Percentiles rank a stretch among this genome's conserved stretches.
Conservation (phyloP, 2,329 filamentous ascomycete species). For the Fusarium succisae region DNA sequence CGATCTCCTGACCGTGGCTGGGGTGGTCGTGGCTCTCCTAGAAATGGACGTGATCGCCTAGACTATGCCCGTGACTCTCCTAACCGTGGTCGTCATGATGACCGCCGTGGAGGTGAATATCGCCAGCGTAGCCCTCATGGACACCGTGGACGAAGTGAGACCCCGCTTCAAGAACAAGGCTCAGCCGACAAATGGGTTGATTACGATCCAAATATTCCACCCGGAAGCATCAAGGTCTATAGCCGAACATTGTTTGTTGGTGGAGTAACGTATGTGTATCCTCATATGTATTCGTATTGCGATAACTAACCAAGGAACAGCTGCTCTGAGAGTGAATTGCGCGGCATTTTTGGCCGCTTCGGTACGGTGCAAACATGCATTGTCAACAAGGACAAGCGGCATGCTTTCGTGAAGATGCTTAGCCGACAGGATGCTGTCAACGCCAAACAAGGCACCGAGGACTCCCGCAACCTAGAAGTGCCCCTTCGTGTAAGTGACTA, state of each 20-base stretch:
- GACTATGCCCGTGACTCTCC: conserved; percentile 78
- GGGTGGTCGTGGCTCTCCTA: conserved; percentile 72
- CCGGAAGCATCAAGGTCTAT: conserved; percentile 87
- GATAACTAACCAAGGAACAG: conserved; percentile 53
- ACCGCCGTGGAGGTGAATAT: conserved; percentile 73
- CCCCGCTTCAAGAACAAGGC: conserved; percentile 55
- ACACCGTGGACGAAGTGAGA: conserved; percentile 72
- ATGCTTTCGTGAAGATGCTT: conserved; percentile 99
- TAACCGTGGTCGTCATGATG: conserved; percentile 66
- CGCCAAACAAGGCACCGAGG: conserved; percentile 90
- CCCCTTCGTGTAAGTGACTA: conserved; percentile 71
- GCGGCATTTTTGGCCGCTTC: conserved; percentile 80
- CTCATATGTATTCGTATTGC: background rate
- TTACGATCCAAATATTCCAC: conserved; percentile 77
- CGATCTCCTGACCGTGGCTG: conserved; percentile 81
- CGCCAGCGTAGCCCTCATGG: conserved; percentile 86
- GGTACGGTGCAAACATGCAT: conserved; percentile 97
- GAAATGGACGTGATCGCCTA: conserved; percentile 71
- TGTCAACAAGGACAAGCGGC: conserved; percentile 96
- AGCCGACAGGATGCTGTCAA: conserved; percentile 83
- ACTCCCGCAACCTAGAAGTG: conserved; percentile 74
- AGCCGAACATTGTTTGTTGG: conserved; percentile 97
- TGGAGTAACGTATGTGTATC: conserved; percentile 79
- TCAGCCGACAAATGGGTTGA: conserved; percentile 75
- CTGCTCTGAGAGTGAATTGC: conserved; percentile 82